These are phyloP conservation scores for Phaeosphaeriaceae sp. DNA, from an alignment of 2,329 filamentous ascomycete species.

Conservation along the genomic window DNA sequence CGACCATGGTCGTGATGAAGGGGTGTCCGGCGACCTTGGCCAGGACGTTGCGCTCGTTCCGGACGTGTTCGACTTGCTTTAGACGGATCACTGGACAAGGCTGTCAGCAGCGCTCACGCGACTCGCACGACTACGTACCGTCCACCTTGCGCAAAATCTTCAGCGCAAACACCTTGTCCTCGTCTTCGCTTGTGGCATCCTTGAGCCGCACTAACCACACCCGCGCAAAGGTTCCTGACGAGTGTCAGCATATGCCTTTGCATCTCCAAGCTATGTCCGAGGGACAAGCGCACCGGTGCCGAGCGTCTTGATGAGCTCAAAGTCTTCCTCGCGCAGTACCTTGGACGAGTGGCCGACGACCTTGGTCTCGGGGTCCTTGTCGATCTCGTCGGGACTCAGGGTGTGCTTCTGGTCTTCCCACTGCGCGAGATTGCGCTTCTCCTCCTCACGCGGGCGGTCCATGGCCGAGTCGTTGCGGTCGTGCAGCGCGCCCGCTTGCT, in stretches of 20 bases:
- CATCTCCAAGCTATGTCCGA: not conserved
- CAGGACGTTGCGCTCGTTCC: slow-evolving; percentile 81
- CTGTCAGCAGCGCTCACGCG: slow-evolving; percentile 23
- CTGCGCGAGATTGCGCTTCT: slow-evolving; percentile 54
- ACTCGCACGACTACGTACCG: slow-evolving; percentile 41
- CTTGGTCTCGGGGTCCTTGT: slow-evolving; percentile 53
- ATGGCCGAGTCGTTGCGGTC: slow-evolving; percentile 45
- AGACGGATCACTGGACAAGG: slow-evolving; percentile 70
- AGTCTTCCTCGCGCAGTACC: slow-evolving; percentile 64
- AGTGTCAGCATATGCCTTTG: slow-evolving; percentile 24
- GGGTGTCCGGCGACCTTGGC: slow-evolving; percentile 79
- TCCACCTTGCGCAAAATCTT: slow-evolving; percentile 75
- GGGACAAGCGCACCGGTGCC: slow-evolving; percentile 67
- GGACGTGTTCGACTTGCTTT: slow-evolving; percentile 87
- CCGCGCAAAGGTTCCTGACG: slow-evolving; percentile 76
- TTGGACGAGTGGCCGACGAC: slow-evolving; percentile 56
- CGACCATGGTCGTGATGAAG: slow-evolving; percentile 80
- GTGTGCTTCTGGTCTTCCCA: slow-evolving; percentile 56
- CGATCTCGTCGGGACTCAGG: slow-evolving; percentile 52
- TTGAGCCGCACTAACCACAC: slow-evolving; percentile 78
- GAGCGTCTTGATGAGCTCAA: slow-evolving; percentile 75
- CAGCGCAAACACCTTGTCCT: slow-evolving; percentile 75
- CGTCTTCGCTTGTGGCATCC: slow-evolving; percentile 59
- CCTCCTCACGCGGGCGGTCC: slow-evolving; percentile 53
- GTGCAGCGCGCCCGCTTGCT: slow-evolving; percentile 33